phyloP scores from a whole-genome alignment of 768 basidiomycete species.

The Amanita molliuscula region DNA sequence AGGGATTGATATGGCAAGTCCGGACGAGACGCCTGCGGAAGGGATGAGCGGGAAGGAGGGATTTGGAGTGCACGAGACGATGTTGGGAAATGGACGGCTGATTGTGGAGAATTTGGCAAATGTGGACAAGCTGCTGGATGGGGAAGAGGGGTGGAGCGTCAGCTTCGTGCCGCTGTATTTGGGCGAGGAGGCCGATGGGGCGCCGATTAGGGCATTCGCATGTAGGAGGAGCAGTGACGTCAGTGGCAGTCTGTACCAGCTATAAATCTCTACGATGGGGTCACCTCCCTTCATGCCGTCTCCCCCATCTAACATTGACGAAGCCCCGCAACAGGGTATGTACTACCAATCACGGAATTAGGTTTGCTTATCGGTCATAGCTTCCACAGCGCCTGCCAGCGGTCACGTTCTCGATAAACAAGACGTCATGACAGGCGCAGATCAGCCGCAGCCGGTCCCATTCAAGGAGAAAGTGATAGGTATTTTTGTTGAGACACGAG shows the following conservation, averaged over 20 bases:
- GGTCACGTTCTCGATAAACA: background rate
- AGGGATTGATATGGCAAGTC: conserved; percentile 55
- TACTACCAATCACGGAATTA: background rate
- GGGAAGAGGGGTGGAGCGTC: conserved; percentile 28
- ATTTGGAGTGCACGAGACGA: conserved; percentile 45
- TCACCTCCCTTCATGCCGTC: background rate
- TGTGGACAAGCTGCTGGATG: conserved; percentile 28
- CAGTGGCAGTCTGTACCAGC: background rate
- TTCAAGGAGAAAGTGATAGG: conserved; percentile 56
- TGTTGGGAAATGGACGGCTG: conserved; percentile 51
- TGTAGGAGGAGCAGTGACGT: conserved; percentile 2
- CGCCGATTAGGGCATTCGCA: conserved; percentile 63
- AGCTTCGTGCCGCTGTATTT: conserved; percentile 51
- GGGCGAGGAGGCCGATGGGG: conserved; percentile 43
- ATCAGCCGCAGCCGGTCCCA: conserved; percentile 19
- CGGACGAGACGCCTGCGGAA: conserved; percentile 46
- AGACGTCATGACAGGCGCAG: background rate
- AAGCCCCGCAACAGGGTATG: conserved; percentile 5
- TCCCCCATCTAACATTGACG: background rate
- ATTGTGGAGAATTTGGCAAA: conserved; percentile 67
- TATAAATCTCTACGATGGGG: background rate
- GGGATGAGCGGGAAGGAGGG: conserved; percentile 19
- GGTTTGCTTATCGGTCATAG: background rate
- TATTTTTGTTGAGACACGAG: conserved; percentile 9
- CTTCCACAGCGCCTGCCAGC: background rate